Conservation (phyloP, 225 moss, liverwort and hornwort genomes). For the Pseudoscleropodium purum region DNA sequence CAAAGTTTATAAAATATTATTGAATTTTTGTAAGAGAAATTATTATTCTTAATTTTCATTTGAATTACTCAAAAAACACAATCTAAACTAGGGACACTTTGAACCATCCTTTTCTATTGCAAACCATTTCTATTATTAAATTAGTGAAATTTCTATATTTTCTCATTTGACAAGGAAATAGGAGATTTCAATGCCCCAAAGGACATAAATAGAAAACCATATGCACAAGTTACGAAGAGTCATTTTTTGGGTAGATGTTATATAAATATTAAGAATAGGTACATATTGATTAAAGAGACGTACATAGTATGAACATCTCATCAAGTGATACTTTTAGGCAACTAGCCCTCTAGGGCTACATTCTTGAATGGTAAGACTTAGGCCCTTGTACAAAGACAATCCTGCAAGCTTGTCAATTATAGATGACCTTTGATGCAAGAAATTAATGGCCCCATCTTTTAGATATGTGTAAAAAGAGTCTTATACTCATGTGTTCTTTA, state of each 20-base stretch:
- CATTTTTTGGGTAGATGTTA: not conserved
- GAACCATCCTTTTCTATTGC: fast-evolving
- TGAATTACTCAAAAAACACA: fast-evolving
- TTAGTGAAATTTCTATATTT: not conserved
- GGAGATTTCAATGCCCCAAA: not conserved
- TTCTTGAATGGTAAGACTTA: not conserved
- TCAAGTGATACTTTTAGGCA: not conserved
- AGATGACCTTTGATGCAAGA: too few species aligned
- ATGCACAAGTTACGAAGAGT: not conserved
- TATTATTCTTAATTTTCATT: not conserved
- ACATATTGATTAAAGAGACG: not conserved
- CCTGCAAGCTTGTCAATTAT: not conserved
- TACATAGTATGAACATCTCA: not conserved
- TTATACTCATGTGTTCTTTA: not conserved
- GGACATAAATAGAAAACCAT: not conserved
- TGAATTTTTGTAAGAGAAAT: not conserved
- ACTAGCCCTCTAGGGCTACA: not conserved
- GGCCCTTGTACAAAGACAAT: too few species aligned
- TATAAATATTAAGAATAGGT: not conserved
- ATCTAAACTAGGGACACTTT: fast-evolving
- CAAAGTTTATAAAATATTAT: not conserved
- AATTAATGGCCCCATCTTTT: too few species aligned
- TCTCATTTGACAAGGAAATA: not conserved
- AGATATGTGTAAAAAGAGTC: not conserved
- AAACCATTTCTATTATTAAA: not conserved